A percentile compares a stretch with the other conserved stretches of the same genome.
Conservation (phyloP, 164 flowering plant species). For the Sedum album region DNA sequence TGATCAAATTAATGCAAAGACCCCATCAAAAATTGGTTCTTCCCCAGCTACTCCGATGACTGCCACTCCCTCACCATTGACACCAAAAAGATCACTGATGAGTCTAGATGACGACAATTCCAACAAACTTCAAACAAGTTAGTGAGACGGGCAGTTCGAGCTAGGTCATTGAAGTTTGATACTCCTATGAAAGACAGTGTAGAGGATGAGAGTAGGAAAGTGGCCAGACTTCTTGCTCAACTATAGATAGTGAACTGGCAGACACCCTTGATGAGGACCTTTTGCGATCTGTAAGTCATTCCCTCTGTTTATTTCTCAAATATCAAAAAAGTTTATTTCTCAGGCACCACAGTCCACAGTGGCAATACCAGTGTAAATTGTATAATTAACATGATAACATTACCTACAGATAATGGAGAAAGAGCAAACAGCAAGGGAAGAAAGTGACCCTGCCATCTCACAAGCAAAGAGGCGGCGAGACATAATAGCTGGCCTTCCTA, state of each 20-base stretch:
- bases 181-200: constrained; percentile 44
- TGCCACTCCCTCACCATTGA: constrained; percentile 42
- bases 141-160: constrained; percentile 30
- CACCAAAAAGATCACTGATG: constrained; percentile 53
- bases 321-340: no score
- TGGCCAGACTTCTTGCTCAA: constrained; percentile 11
- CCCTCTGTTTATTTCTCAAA: no score
- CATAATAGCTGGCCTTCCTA: constrained; percentile 61
- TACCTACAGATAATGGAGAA: constrained; percentile 55
- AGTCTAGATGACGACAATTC: constrained; percentile 41
- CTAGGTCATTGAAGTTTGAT: constrained; percentile 48
- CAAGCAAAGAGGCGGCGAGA: constrained; percentile 52
- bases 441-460: constrained; percentile 56
- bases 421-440: constrained; percentile 46
- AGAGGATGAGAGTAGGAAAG: constrained; percentile 13
- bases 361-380: neutral
- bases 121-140: constrained; percentile 32
- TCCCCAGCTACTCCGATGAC: constrained; percentile 49
- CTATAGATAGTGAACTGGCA: constrained; percentile 28
- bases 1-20: constrained; percentile 14
- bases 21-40: constrained; percentile 32
- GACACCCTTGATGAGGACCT: constrained; percentile 51
- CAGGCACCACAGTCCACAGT: no score
- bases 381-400: neutral
- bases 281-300: constrained; percentile 55